Percentiles rank a stretch among this genome's conserved stretches.
These are phyloP conservation scores for Mycena citricolor DNA, from an alignment of 1,284 basidiomycete species.

Conservation along the genomic window DNA sequence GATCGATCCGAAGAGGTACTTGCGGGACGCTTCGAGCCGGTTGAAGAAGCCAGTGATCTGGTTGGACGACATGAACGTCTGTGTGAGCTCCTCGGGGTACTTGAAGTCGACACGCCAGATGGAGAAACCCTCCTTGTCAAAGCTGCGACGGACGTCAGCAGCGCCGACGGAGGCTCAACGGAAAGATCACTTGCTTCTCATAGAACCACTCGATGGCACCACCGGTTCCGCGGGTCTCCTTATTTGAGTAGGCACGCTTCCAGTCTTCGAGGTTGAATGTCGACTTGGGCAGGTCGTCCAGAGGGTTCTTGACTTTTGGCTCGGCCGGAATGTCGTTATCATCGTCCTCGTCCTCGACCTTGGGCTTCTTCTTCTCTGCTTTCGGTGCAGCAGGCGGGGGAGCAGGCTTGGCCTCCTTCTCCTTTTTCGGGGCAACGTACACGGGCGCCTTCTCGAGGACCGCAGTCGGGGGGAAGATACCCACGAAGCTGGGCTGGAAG, in stretches of 20 bases:
- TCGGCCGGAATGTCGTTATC: constrained; percentile 41
- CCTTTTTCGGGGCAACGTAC: constrained; percentile 70
- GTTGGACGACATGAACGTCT: constrained; percentile 90
- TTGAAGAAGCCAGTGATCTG: constrained; percentile 95
- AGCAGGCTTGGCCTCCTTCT: constrained; percentile 51
- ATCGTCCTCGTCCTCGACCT: constrained; percentile 66
- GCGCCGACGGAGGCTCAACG: constrained; percentile 18
- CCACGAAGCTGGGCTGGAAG: constrained; percentile 78
- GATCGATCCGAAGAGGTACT: constrained; percentile 92
- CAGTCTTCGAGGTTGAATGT: constrained; percentile 95
- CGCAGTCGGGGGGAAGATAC: constrained; percentile 58
- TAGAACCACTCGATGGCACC: constrained; percentile 89
- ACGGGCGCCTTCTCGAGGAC: constrained; percentile 37
- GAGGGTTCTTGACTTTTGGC: constrained; percentile 86
- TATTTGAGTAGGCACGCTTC: constrained; percentile 98
- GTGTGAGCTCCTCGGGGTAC: constrained; percentile 94
- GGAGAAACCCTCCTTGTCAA: constrained; percentile 90
- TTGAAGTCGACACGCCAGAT: constrained; percentile 94
- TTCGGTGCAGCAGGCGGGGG: constrained; percentile 53
- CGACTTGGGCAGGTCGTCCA: constrained; percentile 90
- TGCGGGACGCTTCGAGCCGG: constrained; percentile 92
- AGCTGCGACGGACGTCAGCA: constrained; percentile 54
- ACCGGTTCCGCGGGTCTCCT: constrained; percentile 81
- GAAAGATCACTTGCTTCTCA: constrained; percentile 60
- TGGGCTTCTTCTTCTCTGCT: constrained; percentile 63